These are phyloP conservation scores for Alternaria metachromatica DNA, from an alignment of 2,329 filamentous ascomycete genomes.

Conservation along the genomic window DNA sequence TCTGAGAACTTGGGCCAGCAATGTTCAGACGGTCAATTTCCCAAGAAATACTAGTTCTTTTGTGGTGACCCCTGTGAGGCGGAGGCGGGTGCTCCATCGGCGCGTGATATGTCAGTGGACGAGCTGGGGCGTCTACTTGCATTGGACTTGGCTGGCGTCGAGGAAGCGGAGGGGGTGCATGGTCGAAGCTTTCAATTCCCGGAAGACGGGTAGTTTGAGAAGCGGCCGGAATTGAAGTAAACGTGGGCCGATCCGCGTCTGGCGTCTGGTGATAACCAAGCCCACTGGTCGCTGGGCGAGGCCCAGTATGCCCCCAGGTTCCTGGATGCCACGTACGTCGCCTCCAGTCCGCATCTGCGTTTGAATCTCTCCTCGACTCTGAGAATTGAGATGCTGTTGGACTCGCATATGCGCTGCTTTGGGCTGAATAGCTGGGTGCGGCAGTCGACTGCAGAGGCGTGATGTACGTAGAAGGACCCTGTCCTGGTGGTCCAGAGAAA, in stretches of 20 bases:
- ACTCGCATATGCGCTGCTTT: slow-evolving; percentile 67
- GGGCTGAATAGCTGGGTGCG: slow-evolving; percentile 61
- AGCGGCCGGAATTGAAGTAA: slow-evolving; percentile 61
- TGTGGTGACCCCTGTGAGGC: slow-evolving; percentile 32
- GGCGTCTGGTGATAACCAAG: slow-evolving; percentile 71
- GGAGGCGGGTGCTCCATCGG: slow-evolving; percentile 31
- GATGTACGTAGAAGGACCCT: slow-evolving; percentile 65
- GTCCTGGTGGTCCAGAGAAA: slow-evolving; percentile 71
- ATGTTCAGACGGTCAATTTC: slow-evolving; percentile 74
- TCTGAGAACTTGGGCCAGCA: slow-evolving; percentile 52
- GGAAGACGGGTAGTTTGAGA: slow-evolving; percentile 74
- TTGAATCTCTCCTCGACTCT: slow-evolving; percentile 71
- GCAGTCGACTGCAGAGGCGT: slow-evolving; percentile 64
- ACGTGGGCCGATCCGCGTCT: slow-evolving; percentile 65
- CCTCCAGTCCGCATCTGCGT: slow-evolving; percentile 78
- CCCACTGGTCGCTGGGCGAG: slow-evolving; percentile 71
- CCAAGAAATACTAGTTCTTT: slow-evolving; percentile 58
- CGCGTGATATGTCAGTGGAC: slow-evolving; percentile 47
- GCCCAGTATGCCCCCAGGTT: slow-evolving; percentile 59
- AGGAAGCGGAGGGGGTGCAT: slow-evolving; percentile 70
- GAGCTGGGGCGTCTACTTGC: slow-evolving; percentile 69
- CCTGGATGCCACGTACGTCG: slow-evolving; percentile 92
- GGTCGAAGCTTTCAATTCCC: slow-evolving; percentile 91
- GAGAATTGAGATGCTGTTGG: slow-evolving; percentile 70
- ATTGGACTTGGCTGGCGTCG: slow-evolving; percentile 75